phyloP scores from a whole-genome alignment of 2,329 filamentous ascomycete species.

The Fusarium sp. region DNA sequence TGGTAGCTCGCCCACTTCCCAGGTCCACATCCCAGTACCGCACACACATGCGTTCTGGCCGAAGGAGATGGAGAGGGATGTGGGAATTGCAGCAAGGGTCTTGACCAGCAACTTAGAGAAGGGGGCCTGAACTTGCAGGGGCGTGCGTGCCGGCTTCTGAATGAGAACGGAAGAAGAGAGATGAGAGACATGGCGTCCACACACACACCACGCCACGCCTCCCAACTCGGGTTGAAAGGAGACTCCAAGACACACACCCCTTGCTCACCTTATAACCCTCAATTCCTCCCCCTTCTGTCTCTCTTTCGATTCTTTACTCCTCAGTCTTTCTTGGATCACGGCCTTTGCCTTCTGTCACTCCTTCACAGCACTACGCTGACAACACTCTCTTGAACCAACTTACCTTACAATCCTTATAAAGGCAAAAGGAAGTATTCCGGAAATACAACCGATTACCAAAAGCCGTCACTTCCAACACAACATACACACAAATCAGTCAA shows the following conservation, averaged over 20 bases:
- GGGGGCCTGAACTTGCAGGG: constrained; percentile 2
- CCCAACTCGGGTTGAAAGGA: constrained; percentile 9
- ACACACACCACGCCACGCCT: constrained; percentile 26
- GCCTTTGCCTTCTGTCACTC: constrained; percentile 42
- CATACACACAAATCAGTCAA: constrained; percentile 31
- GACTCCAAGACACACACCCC: constrained; percentile 36
- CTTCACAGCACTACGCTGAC: constrained; percentile 38
- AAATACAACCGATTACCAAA: constrained; percentile 31
- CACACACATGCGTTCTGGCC: constrained; percentile 8
- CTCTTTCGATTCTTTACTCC: constrained; percentile 15
- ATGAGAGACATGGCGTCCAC: constrained; percentile 33
- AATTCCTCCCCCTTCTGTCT: constrained; percentile 35
- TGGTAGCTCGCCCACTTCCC: constrained; percentile 23
- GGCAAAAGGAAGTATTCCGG: constrained; percentile 39
- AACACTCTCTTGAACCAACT: constrained; percentile 41
- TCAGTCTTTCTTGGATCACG: constrained; percentile 34
- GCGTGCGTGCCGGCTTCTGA: constrained; percentile 14
- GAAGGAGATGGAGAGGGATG: constrained; percentile 3
- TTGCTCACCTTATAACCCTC: constrained; percentile 43
- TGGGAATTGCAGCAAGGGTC: constrained; percentile 23
- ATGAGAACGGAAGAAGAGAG: constrained; percentile 12
- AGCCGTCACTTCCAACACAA: constrained; percentile 4
- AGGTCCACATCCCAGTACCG: constrained; percentile 21
- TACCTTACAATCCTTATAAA: constrained; percentile 35
- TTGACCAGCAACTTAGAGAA: constrained; percentile 10